Evolutionary conservation across 2,329 filamentous ascomycete species (phyloP).

Genomic region (Aspergillus spinulosporus): DNA sequence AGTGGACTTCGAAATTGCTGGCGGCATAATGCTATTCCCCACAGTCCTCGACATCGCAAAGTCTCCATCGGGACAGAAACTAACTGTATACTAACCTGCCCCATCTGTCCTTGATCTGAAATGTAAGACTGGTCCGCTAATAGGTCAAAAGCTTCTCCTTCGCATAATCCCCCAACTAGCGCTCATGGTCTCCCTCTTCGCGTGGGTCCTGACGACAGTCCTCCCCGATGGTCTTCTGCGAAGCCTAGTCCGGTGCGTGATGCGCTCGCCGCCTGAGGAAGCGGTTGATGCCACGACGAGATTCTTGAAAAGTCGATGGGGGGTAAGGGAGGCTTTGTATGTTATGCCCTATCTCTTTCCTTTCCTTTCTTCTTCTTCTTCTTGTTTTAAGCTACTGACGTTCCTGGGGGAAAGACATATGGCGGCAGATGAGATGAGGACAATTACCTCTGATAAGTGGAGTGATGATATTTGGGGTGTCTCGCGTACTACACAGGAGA

Average conservation of each 20-base stretch:
- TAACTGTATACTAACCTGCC: background rate
- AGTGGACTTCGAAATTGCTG: slow-evolving; percentile 41
- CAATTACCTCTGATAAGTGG: slow-evolving; percentile 59
- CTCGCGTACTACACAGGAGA: slow-evolving; percentile 16
- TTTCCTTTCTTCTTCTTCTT: background rate
- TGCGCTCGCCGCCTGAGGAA: slow-evolving; percentile 40
- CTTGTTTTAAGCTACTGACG: background rate
- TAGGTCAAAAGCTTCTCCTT: slow-evolving; percentile 22
- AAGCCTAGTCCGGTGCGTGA: slow-evolving; percentile 44
- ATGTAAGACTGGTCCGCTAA: background rate
- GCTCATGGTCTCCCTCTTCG: slow-evolving; percentile 39
- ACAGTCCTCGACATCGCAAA: slow-evolving; percentile 70
- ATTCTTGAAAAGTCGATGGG: slow-evolving; percentile 51
- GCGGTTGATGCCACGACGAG: slow-evolving; percentile 51
- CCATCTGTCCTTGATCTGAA: background rate
- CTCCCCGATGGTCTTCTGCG: slow-evolving; percentile 45
- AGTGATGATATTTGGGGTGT: slow-evolving; percentile 61
- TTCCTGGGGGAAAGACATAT: background rate
- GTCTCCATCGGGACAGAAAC: slow-evolving; percentile 59
- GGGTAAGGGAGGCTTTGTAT: slow-evolving; percentile 57
- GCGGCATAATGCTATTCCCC: slow-evolving; percentile 69
- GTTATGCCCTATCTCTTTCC: slow-evolving; percentile 18
- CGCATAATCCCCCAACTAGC: slow-evolving; percentile 42
- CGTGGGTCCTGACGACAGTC: slow-evolving; percentile 44
- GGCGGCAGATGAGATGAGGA: slow-evolving; percentile 58